Conservation (phyloP, 495 filamentous ascomycete species). For the Aspergillus diversus region DNA sequence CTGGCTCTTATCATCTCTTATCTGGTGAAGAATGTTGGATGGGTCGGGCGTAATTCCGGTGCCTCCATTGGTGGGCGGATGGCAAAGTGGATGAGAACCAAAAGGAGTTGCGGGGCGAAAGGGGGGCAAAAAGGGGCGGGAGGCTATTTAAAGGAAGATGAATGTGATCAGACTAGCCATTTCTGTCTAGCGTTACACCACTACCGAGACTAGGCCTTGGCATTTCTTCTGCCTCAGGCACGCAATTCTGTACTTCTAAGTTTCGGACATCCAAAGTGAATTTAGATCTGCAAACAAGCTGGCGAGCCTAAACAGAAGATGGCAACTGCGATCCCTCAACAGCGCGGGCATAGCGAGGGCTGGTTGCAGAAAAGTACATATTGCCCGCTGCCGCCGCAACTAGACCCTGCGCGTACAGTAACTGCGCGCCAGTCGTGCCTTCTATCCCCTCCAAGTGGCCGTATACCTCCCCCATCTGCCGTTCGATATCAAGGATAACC, state of each 20-base stretch:
- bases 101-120: neutral
- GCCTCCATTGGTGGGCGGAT: too few relatives aligned
- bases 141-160: neutral
- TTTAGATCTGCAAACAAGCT: neutral
- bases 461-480: constrained; percentile 17
- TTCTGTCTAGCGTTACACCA: neutral
- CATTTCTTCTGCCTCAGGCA: neutral
- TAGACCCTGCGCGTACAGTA: constrained; percentile 18
- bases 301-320: neutral
- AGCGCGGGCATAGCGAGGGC: constrained; percentile 23
- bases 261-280: neutral
- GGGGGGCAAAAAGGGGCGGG: neutral
- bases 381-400: constrained; percentile 22
- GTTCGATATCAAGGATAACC: constrained; percentile 20
- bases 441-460: neutral
- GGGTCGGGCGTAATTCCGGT: too few relatives aligned
- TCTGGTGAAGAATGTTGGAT: too few relatives aligned
- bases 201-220: neutral
- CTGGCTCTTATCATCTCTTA: too few relatives aligned
- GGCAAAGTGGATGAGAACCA: too few relatives aligned
- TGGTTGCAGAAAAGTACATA: constrained; percentile 25
- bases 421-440: neutral
- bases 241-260: too few relatives aligned
- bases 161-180: neutral
- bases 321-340: constrained; percentile 12